These are phyloP conservation scores for Somion occarium DNA, from an alignment of 1,284 basidiomycete genomes.

Conservation along the genomic window DNA sequence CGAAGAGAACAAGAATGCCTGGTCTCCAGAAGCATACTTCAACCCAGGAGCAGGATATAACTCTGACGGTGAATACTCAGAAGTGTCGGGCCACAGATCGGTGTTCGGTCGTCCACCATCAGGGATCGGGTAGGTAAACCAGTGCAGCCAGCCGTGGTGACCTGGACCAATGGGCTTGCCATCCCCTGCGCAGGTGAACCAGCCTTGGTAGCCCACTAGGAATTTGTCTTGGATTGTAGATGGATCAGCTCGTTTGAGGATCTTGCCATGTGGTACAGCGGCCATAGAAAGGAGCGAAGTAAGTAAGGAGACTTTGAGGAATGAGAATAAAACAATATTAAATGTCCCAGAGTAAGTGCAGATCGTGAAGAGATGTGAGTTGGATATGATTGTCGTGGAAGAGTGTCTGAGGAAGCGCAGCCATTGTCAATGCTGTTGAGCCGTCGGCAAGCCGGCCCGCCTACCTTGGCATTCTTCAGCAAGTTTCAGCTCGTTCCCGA, in stretches of 20 bases:
- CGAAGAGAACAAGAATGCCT: constrained; percentile 68
- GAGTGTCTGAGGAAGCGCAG: background rate
- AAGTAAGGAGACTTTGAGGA: background rate
- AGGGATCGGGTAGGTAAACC: constrained; percentile 63
- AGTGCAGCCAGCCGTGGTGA: constrained; percentile 83
- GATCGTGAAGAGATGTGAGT: no score
- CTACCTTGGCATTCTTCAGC: background rate
- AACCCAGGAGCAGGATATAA: constrained; percentile 67
- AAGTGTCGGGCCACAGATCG: constrained; percentile 73
- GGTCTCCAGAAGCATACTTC: constrained; percentile 46
- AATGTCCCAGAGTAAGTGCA: background rate
- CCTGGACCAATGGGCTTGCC: constrained; percentile 46
- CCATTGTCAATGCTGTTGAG: background rate
- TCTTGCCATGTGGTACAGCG: constrained; percentile 13
- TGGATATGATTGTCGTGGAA: background rate
- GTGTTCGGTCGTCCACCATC: constrained; percentile 63
- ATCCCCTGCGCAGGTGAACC: constrained; percentile 45
- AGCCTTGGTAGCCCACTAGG: constrained; percentile 79
- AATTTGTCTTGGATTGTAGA: constrained; percentile 69
- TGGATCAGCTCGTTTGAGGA: constrained; percentile 37
- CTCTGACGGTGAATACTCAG: constrained; percentile 63
- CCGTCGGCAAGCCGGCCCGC: background rate
- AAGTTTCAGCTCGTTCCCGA: no score
- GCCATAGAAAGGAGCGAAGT: constrained; percentile 1
- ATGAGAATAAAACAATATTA: background rate